Conservation (phyloP, 1,139 yeast species). For the Scheffersomyces stambukii region DNA sequence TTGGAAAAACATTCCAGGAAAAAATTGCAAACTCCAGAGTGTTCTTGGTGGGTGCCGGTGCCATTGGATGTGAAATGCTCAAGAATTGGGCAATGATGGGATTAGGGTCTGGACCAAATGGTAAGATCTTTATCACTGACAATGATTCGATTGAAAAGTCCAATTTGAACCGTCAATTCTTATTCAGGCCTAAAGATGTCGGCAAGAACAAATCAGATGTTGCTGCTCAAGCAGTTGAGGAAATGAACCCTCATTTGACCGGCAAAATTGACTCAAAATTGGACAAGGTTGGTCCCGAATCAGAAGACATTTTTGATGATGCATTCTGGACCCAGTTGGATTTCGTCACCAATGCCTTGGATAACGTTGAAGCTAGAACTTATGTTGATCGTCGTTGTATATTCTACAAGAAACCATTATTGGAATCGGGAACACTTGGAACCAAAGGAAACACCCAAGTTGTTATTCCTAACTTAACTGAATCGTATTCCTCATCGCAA, state of each 20-base stretch:
- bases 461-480: slow-evolving; percentile 87
- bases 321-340: slow-evolving; percentile 83
- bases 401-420: slow-evolving; percentile 82
- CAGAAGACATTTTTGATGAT: slow-evolving; percentile 83
- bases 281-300: slow-evolving; percentile 92
- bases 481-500: slow-evolving; percentile 91
- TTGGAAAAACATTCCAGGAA: slow-evolving; percentile 76
- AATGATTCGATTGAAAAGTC: slow-evolving; percentile 95
- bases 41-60: slow-evolving; percentile 96
- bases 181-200: slow-evolving; percentile 91
- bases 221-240: slow-evolving; percentile 79
- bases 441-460: slow-evolving; percentile 99
- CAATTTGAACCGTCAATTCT: slow-evolving; percentile 90
- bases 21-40: slow-evolving; percentile 71
- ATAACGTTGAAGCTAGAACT: slow-evolving; percentile 95
- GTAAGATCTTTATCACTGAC: slow-evolving; percentile 83
- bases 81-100: slow-evolving; percentile 99
- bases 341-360: slow-evolving; percentile 92
- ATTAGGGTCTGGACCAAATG: slow-evolving; percentile 85
- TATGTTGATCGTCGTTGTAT: slow-evolving; percentile 97
- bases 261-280: slow-evolving; percentile 74
- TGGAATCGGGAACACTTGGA: slow-evolving; percentile 96
- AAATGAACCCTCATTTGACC: slow-evolving; percentile 77
- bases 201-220: slow-evolving; percentile 88
- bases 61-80: slow-evolving; percentile 98